Evolutionary conservation across 768 basidiomycete species (phyloP), one percentile per base, ranked within the genome.

Genomic region (Boletus subcaerulescens): DNA sequence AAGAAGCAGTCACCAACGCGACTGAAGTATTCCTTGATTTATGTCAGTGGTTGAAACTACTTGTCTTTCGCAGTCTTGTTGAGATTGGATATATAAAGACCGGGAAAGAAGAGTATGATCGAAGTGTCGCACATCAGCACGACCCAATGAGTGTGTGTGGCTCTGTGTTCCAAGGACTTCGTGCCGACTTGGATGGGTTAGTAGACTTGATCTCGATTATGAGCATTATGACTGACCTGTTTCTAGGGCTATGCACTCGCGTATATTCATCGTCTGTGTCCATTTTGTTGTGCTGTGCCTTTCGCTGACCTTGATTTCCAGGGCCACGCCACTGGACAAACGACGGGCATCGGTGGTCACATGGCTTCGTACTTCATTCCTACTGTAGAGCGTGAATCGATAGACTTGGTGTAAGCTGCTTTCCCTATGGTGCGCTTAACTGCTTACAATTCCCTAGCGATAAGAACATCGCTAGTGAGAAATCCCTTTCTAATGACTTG

Each of bases 281-380:
- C 26, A 22, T 12, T 15, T 15, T 14, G 11, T 14, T 3, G 14
- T 29, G n/a, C 32, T 10, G 18, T 33, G 9, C 18, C 4, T 13
- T 35, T 12, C 40, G 10, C 33, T 47, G 4, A 14, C 17, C 22
- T 33, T 42, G 3, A 33, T 4, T 5, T 33, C 10, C 14, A 53
- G 52, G 52, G 52, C 33, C 52, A 53, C 14, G 45, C 52, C 31
- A 53, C 52, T 24, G 12, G 29, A 24, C 52, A 53, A 46, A 53
- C 52, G 6, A 53, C 52, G 13, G 52, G 52, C 2, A 33, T 53
- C 4, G 52, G 45, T 5, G 52, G 52, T 7, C 45, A 53, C 11
- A 46, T 53, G 52, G 52, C 45, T 14, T 53, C 36, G 4, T 4
- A 13, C 15, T 53, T 53, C 15, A 46, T 53, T 10, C 52, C 52